Evolutionary conservation across 495 filamentous ascomycete genomes (phyloP).

Genomic region (Xylaria longipes): DNA sequence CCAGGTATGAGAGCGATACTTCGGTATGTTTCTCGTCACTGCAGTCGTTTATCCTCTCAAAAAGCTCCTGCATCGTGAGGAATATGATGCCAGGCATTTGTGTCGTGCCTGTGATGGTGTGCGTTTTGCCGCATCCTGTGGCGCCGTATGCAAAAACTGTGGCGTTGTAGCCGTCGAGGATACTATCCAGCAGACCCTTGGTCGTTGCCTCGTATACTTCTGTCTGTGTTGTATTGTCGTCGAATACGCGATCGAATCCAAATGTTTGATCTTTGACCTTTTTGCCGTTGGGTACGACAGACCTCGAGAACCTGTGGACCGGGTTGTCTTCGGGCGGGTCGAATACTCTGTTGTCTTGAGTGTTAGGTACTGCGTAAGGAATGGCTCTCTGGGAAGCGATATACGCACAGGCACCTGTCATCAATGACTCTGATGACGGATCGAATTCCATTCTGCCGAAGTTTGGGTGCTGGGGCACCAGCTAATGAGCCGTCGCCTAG

Average conservation of each 20-base stretch:
- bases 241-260: constrained; percentile 94
- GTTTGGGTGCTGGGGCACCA: constrained; percentile 78
- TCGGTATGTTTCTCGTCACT: constrained; percentile 87
- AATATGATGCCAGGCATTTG: constrained; percentile 98
- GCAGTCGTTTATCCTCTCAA: constrained; percentile 89
- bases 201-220: constrained; percentile 98
- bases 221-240: constrained; percentile 90
- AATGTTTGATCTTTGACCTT: constrained; percentile 98
- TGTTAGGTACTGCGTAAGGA: constrained; percentile 30
- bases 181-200: constrained; percentile 85
- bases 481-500: constrained; percentile 95
- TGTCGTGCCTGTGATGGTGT: constrained; percentile 94
- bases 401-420: constrained; percentile 88
- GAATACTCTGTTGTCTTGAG: constrained; percentile 71
- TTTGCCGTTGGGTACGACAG: constrained; percentile 83
- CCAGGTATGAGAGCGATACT: constrained; percentile 91
- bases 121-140: constrained; percentile 97
- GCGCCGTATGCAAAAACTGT: constrained; percentile 99
- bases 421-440: constrained; percentile 96
- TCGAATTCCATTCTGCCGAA: constrained; percentile 84
- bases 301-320: constrained; percentile 86
- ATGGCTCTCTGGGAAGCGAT: not conserved
- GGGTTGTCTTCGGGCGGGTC: constrained; percentile 97
- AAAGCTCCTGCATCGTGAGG: constrained; percentile 97
- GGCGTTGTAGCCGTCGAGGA: constrained; percentile 97